A percentile compares a stretch with the other conserved stretches of the same genome.
Conservation (phyloP, 768 basidiomycete genomes). For the Cystobasidium ongulense region DNA sequence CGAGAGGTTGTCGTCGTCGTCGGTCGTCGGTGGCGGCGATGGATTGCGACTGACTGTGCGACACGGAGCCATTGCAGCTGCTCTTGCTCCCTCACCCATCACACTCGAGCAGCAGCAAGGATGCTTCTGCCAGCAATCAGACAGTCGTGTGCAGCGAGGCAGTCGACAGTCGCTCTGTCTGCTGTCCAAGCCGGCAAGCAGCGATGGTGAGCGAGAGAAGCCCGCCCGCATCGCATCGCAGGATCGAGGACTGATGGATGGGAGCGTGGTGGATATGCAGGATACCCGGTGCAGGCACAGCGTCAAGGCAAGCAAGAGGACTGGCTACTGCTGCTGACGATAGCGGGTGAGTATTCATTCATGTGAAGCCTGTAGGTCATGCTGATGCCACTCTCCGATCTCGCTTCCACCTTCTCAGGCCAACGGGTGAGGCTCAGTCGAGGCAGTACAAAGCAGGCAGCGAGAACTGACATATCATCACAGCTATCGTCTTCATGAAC, state of each 20-base stretch:
- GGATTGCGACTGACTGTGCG: no score
- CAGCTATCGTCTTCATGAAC: conserved; percentile 91
- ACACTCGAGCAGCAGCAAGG: neutral
- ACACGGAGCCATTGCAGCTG: no score
- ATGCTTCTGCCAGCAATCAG: neutral
- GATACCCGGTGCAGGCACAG: neutral
- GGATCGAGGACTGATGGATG: neutral
- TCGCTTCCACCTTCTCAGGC: neutral
- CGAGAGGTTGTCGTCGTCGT: no score
- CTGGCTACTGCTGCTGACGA: conserved; percentile 12
- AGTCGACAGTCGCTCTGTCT: neutral
- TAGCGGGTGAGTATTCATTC: neutral
- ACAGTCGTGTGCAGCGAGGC: neutral
- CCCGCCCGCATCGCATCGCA: neutral
- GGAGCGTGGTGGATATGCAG: neutral
- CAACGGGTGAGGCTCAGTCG: conserved; percentile 5
- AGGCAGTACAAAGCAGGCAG: neutral
- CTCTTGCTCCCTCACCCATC: no score
- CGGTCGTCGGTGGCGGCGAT: no score
- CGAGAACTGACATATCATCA: neutral
- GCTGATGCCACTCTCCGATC: neutral
- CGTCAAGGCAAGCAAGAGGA: neutral
- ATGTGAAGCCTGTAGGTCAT: neutral
- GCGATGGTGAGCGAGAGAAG: neutral
- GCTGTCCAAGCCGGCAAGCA: conserved; percentile 3